phyloP scores from a whole-genome alignment of 2,329 filamentous ascomycete species.

The Stachybotrys chartarum region DNA sequence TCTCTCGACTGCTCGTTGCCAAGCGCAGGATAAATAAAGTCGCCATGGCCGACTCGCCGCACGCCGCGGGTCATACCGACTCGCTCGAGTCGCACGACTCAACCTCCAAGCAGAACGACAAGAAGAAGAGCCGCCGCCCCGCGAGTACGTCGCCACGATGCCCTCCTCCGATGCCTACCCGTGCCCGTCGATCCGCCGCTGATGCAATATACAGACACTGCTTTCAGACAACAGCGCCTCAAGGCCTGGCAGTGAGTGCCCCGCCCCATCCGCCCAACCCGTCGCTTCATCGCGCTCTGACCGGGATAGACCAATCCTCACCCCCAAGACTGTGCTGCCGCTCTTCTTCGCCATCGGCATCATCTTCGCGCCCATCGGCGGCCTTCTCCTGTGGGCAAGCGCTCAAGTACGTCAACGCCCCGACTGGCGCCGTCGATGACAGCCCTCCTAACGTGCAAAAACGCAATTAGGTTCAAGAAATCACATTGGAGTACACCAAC shows the following conservation, averaged over 20 bases:
- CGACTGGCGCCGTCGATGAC: too few species aligned
- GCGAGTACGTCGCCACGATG: constrained; percentile 59
- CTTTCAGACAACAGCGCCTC: constrained; percentile 91
- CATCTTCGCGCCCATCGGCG: constrained; percentile 90
- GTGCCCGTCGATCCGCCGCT: constrained; percentile 6
- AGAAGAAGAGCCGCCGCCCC: constrained; percentile 85
- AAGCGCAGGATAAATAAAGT: not conserved
- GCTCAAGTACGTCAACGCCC: constrained; percentile 50
- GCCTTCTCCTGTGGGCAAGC: constrained; percentile 78
- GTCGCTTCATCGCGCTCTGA: constrained; percentile 25
- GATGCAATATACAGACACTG: constrained; percentile 62
- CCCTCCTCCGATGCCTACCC: not conserved
- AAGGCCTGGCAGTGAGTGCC: constrained; percentile 91
- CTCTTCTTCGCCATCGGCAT: constrained; percentile 87
- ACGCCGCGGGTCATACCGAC: constrained; percentile 38
- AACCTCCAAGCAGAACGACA: constrained; percentile 51
- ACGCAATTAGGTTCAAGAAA: constrained; percentile 68
- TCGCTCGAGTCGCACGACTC: constrained; percentile 50
- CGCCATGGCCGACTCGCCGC: constrained; percentile 41
- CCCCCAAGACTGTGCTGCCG: constrained; percentile 85
- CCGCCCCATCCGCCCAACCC: constrained; percentile 3
- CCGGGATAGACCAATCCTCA: constrained; percentile 72
- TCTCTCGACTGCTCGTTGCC: too few species aligned
- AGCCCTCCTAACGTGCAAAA: constrained; percentile 2
- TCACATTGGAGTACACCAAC: constrained; percentile 82